Conservation (phyloP, 2,329 filamentous ascomycete genomes). For the Trichoderma pleuroti region DNA sequence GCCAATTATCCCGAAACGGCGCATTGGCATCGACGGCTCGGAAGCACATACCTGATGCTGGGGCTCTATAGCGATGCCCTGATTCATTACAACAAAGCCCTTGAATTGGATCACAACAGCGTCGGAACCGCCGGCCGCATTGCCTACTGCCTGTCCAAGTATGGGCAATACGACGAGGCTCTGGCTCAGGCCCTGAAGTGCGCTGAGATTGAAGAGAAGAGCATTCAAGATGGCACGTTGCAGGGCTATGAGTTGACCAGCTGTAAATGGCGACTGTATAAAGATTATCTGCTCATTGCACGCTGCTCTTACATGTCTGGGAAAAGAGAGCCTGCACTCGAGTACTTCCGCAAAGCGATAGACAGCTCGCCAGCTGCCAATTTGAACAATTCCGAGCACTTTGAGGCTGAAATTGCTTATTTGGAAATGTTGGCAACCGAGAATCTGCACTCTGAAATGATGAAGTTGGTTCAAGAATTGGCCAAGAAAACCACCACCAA, state of each 20-base stretch:
- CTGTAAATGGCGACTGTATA: constrained; percentile 40
- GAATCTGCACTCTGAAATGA: constrained; percentile 36
- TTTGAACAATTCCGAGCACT: constrained; percentile 32
- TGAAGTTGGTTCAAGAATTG: constrained; percentile 35
- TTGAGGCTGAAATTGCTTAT: constrained; percentile 38
- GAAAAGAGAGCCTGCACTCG: constrained; percentile 32
- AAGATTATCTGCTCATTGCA: constrained; percentile 39
- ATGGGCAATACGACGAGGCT: constrained; percentile 36
- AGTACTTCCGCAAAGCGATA: constrained; percentile 38
- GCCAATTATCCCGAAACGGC: constrained; percentile 34
- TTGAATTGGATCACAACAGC: constrained; percentile 37
- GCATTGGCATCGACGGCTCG: constrained; percentile 39
- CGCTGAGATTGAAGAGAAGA: constrained; percentile 34
- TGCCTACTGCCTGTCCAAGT: constrained; percentile 37
- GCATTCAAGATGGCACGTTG: constrained; percentile 27
- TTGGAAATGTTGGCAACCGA: constrained; percentile 37
- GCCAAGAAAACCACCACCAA: constrained; percentile 27
- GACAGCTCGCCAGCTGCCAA: constrained; percentile 26
- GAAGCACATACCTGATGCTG: constrained; percentile 40
- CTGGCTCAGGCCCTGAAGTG: constrained; percentile 37
- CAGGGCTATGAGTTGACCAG: constrained; percentile 27
- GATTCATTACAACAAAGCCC: constrained; percentile 35
- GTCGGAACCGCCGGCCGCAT: constrained; percentile 41
- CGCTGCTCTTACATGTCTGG: constrained; percentile 35
- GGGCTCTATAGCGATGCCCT: constrained; percentile 36